phyloP scores from a whole-genome alignment of 176 grass and related monocot species.

The Eleusine indica region DNA sequence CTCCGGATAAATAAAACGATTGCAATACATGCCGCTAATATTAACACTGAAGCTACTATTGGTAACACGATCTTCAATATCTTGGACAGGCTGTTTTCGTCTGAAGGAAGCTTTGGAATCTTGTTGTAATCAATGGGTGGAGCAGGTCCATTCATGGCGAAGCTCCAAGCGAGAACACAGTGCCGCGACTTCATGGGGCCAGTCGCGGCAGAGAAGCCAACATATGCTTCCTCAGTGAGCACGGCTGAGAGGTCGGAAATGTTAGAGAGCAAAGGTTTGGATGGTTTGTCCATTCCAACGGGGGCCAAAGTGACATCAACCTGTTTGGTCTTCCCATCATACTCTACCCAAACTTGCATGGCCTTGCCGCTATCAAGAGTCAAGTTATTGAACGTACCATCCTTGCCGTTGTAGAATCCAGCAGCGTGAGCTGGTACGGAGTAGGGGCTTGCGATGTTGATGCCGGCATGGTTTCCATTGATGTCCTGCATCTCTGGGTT shows the following conservation, averaged over 20 bases:
- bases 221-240: conserved; percentile 1
- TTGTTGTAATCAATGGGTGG: conserved; percentile 28
- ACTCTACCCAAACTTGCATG: conserved; percentile 56
- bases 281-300: conserved; percentile 17
- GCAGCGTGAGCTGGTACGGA: not conserved
- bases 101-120: conserved; percentile 41
- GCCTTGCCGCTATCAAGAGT: not conserved
- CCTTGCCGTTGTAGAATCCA: conserved; percentile 9
- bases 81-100: not conserved
- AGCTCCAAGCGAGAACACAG: conserved; percentile 77
- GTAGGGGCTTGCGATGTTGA: conserved; percentile 7
- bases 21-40: not conserved
- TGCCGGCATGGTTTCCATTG: conserved; percentile 13
- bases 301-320: conserved; percentile 41
- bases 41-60: not conserved
- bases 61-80: not conserved
- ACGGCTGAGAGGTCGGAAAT: conserved; percentile 29
- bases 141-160: conserved; percentile 40
- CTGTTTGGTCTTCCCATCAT: not conserved
- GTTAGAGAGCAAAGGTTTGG: conserved; percentile 14
- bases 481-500: not conserved
- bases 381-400: not conserved
- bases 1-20: not conserved
- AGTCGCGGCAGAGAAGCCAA: conserved; percentile 46
- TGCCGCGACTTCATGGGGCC: conserved; percentile 19